These are phyloP conservation scores for Besnoitia besnoiti DNA, from an alignment of 169 alveolate genomes.

Conservation along the genomic window DNA sequence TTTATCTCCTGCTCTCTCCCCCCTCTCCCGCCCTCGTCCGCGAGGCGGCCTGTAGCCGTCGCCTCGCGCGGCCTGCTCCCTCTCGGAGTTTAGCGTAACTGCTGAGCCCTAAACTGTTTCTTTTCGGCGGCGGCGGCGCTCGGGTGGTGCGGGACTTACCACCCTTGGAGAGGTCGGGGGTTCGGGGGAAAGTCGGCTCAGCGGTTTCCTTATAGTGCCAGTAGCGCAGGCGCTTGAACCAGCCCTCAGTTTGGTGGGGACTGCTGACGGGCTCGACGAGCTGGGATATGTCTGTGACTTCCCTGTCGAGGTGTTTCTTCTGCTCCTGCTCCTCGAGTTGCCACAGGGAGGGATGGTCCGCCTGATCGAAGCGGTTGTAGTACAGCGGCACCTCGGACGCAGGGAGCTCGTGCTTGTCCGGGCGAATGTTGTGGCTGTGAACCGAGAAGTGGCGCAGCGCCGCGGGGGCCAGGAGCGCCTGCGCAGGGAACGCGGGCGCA, in stretches of 20 bases:
- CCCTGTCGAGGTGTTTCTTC: background rate
- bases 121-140: too few species aligned
- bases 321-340: constrained; percentile 78
- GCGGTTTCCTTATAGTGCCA: constrained; percentile 87
- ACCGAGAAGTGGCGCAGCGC: constrained; percentile 22
- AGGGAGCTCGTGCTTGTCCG: constrained; percentile 77
- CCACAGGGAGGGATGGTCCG: constrained; percentile 85
- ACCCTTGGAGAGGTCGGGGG: constrained; percentile 82
- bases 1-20: too few species aligned
- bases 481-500: background rate
- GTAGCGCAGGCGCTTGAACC: constrained; percentile 77
- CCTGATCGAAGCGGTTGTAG: constrained; percentile 85
- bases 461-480: background rate
- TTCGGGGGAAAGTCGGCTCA: constrained; percentile 87
- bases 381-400: constrained; percentile 86
- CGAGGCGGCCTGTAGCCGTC: too few species aligned
- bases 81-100: too few species aligned
- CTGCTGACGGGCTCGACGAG: constrained; percentile 80
- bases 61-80: too few species aligned
- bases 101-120: too few species aligned
- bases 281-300: constrained; percentile 76
- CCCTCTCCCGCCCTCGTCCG: too few species aligned
- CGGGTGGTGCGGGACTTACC: too few species aligned
- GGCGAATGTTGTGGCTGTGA: constrained; percentile 66
- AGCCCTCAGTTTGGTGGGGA: constrained; percentile 82